Base-by-base conservation (phyloP, 352 stramenopile species). In the Thalassiosira delicatula region DNA sequence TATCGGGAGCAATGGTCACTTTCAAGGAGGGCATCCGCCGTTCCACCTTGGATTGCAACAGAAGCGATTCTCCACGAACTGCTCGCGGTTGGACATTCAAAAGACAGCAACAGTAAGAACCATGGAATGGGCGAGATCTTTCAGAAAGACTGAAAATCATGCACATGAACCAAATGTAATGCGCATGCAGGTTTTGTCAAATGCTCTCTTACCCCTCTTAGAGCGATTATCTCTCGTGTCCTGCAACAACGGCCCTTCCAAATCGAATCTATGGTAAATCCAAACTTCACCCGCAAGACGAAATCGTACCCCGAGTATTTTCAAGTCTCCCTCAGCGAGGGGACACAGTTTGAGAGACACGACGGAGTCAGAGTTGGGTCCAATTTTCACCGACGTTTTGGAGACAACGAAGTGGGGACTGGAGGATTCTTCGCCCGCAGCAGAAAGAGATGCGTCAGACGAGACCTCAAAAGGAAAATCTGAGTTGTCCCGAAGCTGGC, bases 341-440 rank as follows among this genome's bases (percentile, higher is more conserved):
- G 90, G 90, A 56, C 84, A 90, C 37, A 93, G 86, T 19, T 88
- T 75, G 3, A 88, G 37, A 3, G 85, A 87, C 25, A 91, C 42
- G 17, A 32, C 65, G 17, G 33, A 75, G 40, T 77, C 53, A 8
- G 61, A 83, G 46, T 83, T 81, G 3, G 85, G 66, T 59, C 63
- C 59, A 29, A 93, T 77, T 66, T 84, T 82, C 11, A 90, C n/a
- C 25, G 51, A 53, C 42, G 65, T 63, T 68, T 92, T 93, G 9
- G 81, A 92, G 2, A 94, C 85, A 12, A 93, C 85, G 88, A 94
- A 94, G 32, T 84, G 91, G 9, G 88, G 83, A 61, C 87, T 72
- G 30, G 60, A 68, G 57, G n/a, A n/a, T n/a, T n/a, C n/a, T n/a
- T n/a, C n/a, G n/a, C n/a, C n/a, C n/a, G n/a, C n/a, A n/a, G n/a